Percentiles rank a stretch among this genome's conserved stretches.
These are phyloP conservation scores for Azolla pinnata DNA, from an alignment of 75 land plant genomes.

Conservation along the genomic window DNA sequence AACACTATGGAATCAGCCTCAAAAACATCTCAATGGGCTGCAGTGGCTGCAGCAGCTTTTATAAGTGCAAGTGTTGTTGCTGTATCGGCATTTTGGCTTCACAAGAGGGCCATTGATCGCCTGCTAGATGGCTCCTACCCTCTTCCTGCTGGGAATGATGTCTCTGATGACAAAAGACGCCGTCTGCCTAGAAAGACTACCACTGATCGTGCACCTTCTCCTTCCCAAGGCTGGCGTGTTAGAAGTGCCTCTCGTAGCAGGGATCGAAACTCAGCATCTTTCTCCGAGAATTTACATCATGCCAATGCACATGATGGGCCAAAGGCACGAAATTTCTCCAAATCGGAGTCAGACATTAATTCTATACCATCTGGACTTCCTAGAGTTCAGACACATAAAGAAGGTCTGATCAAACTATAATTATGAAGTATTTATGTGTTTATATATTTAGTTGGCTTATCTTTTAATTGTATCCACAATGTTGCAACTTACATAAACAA, in stretches of 20 bases:
- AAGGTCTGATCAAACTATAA: conserved; percentile 38
- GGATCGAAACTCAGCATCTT: not conserved
- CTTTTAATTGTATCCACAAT: no score
- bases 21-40: not conserved
- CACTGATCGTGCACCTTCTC: not conserved
- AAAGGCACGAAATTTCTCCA: not conserved
- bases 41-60: conserved; percentile 71
- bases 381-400: conserved; percentile 53
- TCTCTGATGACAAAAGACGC: not conserved
- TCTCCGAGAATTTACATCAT: not conserved
- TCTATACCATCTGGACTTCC: conserved; percentile 77
- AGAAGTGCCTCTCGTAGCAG: conserved; percentile 5
- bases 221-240: not conserved
- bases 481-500: conserved; percentile 11
- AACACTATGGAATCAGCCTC: conserved; percentile 1
- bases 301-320: conserved; percentile 12
- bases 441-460: conserved; percentile 4
- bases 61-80: conserved; percentile 81
- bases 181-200: not conserved
- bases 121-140: conserved; percentile 50
- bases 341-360: no score
- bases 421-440: not conserved
- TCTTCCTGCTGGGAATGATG: not conserved
- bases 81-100: conserved; percentile 76
- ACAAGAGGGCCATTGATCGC: conserved; percentile 61